Evolutionary conservation across 2,329 filamentous ascomycete genomes (phyloP), one percentile per base, ranked within the genome.

Genomic region (Metarhizium rileyi): DNA sequence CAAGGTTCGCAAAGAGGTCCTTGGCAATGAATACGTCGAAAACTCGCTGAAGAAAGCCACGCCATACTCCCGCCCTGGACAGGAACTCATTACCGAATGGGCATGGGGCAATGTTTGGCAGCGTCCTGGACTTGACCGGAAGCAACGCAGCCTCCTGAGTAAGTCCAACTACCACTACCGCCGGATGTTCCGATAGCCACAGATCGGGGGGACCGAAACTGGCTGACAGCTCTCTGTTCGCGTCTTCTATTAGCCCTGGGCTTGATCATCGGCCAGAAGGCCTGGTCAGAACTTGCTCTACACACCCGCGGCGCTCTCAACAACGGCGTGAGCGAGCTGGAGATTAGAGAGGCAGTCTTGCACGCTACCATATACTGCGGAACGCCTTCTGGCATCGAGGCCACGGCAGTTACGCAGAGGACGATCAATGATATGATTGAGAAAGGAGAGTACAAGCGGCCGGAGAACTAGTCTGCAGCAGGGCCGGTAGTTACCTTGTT

Each of bases 91-190:
- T 2, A 83, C 80, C 0, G 79, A 83, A 43, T 57, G 55, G 49
- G 76, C 76, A 65, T 84, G 80, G 81, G 80, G 79, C 16, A 72
- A 72, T 50, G 71, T 77, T 20, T 84, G 81, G 81, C 75, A 75
- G 2, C 73, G 81, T 2, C 80, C 80, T 0, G 81, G 81, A 0
- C 71, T 84, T 5, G 72, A 75, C 16, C 70, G 76, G 48, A 80
- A 83, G 61, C 75, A 78, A 49, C 72, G 81, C 43, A 77, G 28
- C 44, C 40, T 50, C 8, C 28, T 50, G 59, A 60, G 83, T 61
- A 76, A 16, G 48, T 44, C 25, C 7, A 23, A 36, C 33, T 12
- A 30, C 7, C 28, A 30, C 28, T 30, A 30, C 7, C 7, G 7
- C 12, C 2, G 28, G 12, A 30, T 6, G 28, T 2, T 12, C 12